Evolutionary conservation across 2,329 filamentous ascomycete species (phyloP).

Genomic region (Endoconidiophora polonica): DNA sequence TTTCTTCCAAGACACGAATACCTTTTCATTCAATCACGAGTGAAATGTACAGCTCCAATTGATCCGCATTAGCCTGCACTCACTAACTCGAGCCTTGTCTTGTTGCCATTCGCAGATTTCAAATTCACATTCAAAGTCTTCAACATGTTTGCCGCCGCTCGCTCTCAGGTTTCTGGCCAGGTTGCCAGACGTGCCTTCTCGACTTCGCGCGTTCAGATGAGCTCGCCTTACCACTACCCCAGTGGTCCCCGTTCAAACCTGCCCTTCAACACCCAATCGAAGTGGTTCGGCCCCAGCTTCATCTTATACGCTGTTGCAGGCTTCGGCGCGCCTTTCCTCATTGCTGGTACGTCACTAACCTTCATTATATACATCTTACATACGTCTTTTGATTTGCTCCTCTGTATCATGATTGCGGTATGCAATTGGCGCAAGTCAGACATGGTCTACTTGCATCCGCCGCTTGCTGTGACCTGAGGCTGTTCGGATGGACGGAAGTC

Average conservation of each 20-base stretch:
- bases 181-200: slow-evolving; percentile 88
- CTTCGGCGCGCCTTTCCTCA: slow-evolving; percentile 46
- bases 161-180: slow-evolving; percentile 36
- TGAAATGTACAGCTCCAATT: background rate
- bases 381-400: too few species aligned
- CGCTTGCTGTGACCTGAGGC: too few species aligned
- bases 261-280: slow-evolving; percentile 89
- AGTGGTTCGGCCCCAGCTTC: slow-evolving; percentile 69
- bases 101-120: background rate
- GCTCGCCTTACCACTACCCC: slow-evolving; percentile 93
- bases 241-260: slow-evolving; percentile 90
- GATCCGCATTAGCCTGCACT: too few species aligned
- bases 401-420: too few species aligned
- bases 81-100: background rate
- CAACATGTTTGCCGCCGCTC: slow-evolving; percentile 66
- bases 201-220: slow-evolving; percentile 69
- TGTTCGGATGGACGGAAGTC: background rate
- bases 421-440: too few species aligned
- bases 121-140: background rate
- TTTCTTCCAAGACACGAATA: too few species aligned
- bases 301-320: slow-evolving; percentile 49
- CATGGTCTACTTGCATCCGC: too few species aligned
- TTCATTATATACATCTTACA: too few species aligned
- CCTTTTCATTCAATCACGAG: too few species aligned
- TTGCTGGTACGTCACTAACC: slow-evolving; percentile 35